A percentile compares a stretch with the other conserved stretches of the same genome.
These are phyloP conservation scores for Lactarius quietus DNA, from an alignment of 768 basidiomycete species.

Conservation along the genomic window DNA sequence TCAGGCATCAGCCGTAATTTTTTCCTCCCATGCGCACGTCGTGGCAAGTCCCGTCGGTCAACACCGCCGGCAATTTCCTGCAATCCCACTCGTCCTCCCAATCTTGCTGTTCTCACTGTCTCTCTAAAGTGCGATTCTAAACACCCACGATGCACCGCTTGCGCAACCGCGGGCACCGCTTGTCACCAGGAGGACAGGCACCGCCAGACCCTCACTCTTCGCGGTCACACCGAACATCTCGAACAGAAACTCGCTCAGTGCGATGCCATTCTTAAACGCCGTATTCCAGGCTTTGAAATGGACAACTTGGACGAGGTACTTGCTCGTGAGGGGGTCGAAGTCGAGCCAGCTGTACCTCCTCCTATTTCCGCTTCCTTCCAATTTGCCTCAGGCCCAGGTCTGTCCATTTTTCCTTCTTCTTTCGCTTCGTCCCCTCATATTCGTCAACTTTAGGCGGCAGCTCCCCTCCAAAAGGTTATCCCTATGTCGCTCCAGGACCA, in stretches of 20 bases:
- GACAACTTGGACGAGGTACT: constrained; percentile 63
- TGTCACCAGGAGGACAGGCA: constrained; percentile 90
- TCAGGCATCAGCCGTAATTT: constrained; percentile 38
- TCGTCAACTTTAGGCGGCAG: constrained; percentile 27
- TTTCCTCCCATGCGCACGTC: constrained; percentile 22
- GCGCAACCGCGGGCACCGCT: constrained; percentile 69
- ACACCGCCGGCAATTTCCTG: constrained; percentile 81
- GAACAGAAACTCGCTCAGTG: constrained; percentile 80
- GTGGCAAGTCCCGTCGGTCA: constrained; percentile 45
- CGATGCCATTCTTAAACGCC: constrained; percentile 71
- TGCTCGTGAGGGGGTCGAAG: constrained; percentile 63
- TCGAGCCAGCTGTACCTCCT: constrained; percentile 28
- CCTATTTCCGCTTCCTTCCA: constrained; percentile 31
- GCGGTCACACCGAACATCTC: constrained; percentile 78
- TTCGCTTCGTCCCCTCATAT: constrained; percentile 26
- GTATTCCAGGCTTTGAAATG: constrained; percentile 63
- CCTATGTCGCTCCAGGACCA: constrained; percentile 37
- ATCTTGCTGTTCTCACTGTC: constrained; percentile 33
- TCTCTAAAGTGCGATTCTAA: constrained; percentile 78
- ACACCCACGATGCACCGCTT: constrained; percentile 83
- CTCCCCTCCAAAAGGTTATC: constrained; percentile 34
- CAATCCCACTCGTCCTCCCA: constrained; percentile 42
- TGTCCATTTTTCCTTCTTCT: constrained; percentile 25
- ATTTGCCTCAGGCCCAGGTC: constrained; percentile 28
- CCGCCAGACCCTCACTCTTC: constrained; percentile 78